Evolutionary conservation across 805 yeast genomes (phyloP).

Genomic region (Ogataea nakhonphanomensis): DNA sequence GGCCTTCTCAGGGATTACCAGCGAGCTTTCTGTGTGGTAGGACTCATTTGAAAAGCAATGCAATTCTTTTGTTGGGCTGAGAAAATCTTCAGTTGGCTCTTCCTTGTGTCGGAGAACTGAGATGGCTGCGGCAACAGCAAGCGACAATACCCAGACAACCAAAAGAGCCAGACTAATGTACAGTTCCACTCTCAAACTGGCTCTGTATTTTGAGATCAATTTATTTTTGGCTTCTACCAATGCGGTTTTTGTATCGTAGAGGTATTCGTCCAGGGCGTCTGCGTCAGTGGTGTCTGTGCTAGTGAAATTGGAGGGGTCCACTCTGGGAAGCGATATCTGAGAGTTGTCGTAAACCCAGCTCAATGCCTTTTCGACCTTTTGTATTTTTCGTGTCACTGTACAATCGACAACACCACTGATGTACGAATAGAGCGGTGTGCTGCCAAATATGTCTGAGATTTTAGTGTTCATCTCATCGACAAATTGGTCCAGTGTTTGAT

Average conservation of each 20-base stretch:
- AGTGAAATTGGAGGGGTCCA: conserved; percentile 24
- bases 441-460: conserved; percentile 57
- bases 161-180: conserved; percentile 41
- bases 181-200: conserved; percentile 43
- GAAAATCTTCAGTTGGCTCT: background rate
- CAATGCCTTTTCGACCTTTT: conserved; percentile 63
- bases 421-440: conserved; percentile 63
- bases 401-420: conserved; percentile 72
- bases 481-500: conserved; percentile 57
- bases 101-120: background rate
- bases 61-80: too few species aligned
- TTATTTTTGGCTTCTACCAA: conserved; percentile 25
- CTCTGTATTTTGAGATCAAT: conserved; percentile 33
- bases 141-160: conserved; percentile 16
- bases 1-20: conserved; percentile 2
- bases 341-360: conserved; percentile 74
- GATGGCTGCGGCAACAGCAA: background rate
- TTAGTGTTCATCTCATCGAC: conserved; percentile 56
- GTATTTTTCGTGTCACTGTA: conserved; percentile 70
- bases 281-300: conserved; percentile 4
- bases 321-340: conserved; percentile 52
- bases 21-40: background rate
- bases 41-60: too few species aligned
- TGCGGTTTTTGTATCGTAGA: conserved; percentile 22
- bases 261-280: conserved; percentile 13